A percentile compares a stretch with the other conserved stretches of the same genome.
Evolutionary conservation across 176 grass and related monocot genomes (phyloP).

Genomic region (Avena atlantica): DNA sequence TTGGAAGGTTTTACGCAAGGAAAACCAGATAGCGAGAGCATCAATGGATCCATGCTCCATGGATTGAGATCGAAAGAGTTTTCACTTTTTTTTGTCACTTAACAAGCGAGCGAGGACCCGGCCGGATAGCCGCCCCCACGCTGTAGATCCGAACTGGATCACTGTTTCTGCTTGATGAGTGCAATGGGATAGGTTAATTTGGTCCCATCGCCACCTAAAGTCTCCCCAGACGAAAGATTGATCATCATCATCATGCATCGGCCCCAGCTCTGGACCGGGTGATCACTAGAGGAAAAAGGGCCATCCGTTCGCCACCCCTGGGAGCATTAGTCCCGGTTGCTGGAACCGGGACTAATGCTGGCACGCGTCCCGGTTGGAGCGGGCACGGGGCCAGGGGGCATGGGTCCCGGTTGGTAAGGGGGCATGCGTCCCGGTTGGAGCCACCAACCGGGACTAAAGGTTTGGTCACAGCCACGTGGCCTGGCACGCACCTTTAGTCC

Average conservation of each 20-base stretch:
- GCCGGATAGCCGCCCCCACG: not conserved
- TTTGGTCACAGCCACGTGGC: too few species aligned
- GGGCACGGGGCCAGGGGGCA: too few species aligned
- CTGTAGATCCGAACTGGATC: not conserved
- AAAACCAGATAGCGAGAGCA: not conserved
- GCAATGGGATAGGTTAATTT: not conserved
- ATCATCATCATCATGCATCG: not conserved
- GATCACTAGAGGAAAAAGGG: too few species aligned
- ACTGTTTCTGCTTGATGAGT: not conserved
- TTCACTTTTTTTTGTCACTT: not conserved
- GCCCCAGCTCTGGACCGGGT: not conserved
- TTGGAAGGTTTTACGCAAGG: not conserved
- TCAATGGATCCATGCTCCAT: not conserved
- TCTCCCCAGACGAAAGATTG: not conserved
- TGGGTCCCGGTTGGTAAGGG: too few species aligned
- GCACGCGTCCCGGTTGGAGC: too few species aligned
- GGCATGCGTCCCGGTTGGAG: too few species aligned
- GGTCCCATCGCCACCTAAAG: not conserved
- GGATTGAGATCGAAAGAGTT: not conserved
- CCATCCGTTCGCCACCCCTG: too few species aligned
- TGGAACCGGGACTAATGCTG: too few species aligned
- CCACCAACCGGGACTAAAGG: too few species aligned
- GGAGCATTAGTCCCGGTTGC: too few species aligned
- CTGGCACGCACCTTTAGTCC: too few species aligned
- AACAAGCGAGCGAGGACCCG: not conserved